Evolutionary conservation across 495 filamentous ascomycete genomes (phyloP), one percentile per base, ranked within the genome.

Genomic region (Penicillium canescens): DNA sequence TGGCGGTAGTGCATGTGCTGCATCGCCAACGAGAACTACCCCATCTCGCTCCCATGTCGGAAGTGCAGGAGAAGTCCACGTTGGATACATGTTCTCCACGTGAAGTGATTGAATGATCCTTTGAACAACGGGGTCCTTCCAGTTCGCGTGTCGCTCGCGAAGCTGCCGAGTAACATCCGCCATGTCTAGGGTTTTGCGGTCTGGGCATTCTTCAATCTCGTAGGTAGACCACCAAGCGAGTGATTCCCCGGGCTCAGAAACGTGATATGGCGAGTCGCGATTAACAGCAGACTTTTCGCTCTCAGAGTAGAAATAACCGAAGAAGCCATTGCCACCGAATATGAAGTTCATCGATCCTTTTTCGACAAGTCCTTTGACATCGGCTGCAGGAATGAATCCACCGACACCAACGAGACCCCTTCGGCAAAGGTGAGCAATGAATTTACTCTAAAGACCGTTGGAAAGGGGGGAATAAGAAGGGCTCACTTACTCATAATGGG

Each of bases 301-400:
- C 2, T 66, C 58, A 11, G 65, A 59, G 46, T 65, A 73, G 35
- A 75, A 73, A 54, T 84, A 85, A 6, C 82, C 82, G 58, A 85
- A 84, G 69, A 84, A 83, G 1, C 81, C 81, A 39, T 79, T 79
- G 21, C 72, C 64, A 4, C 81, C 78, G 50, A 80, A 76, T 7
- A 74, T 65, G 44, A 85, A 73, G 50, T 73, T 75, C 78, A 82
- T 82, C 1, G 68, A 69, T n/a, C 76, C 74, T 16, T 67, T 60
- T 26, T 64, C 52, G 24, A 72, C 59, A 14, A 59, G 46, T 2
- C 44, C 51, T 43, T 59, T 48, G 6, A 72, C 54, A n/a, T 57
- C 42, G 1, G 60, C 46, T 4, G 66, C 39, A 6, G 72, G 63
- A 37, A 82, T 62, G 50, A 85, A 81, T 33, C 81, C 81, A 18